Conservation (phyloP, 495 filamentous ascomycete genomes). For the Penicillium psychrofluorescens region DNA sequence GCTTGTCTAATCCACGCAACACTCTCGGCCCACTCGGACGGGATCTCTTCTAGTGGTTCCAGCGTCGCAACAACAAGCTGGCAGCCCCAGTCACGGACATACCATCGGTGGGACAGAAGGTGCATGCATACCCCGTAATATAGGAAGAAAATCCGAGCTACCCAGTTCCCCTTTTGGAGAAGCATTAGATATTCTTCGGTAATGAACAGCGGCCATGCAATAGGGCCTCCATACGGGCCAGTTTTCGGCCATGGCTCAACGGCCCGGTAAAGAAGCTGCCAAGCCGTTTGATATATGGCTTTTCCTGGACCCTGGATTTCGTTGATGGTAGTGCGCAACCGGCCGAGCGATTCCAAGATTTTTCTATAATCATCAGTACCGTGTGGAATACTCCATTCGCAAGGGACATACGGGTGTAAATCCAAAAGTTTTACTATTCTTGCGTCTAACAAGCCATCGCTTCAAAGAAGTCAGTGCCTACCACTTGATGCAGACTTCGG, state of each 20-base stretch:
- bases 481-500: too few species aligned
- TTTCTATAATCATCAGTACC: slow-evolving; percentile 4
- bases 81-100: slow-evolving; percentile 28
- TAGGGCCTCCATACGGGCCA: slow-evolving; percentile 23
- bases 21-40: slow-evolving; percentile 22
- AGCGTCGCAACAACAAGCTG: slow-evolving; percentile 27
- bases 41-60: slow-evolving; percentile 21
- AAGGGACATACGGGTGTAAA: slow-evolving; percentile 15
- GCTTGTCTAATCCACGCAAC: slow-evolving; percentile 26
- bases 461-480: neutral
- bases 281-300: slow-evolving; percentile 16
- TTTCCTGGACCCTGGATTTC: slow-evolving; percentile 5
- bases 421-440: slow-evolving; percentile 4
- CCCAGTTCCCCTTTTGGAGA: slow-evolving; percentile 27
- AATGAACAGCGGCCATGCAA: slow-evolving; percentile 32
- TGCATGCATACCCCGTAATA: slow-evolving; percentile 31
- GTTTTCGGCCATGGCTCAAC: slow-evolving; percentile 28
- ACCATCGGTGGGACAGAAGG: slow-evolving; percentile 32
- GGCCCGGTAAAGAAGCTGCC: slow-evolving; percentile 20
- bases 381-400: neutral
- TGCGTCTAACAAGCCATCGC: neutral
- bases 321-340: slow-evolving; percentile 13
- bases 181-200: slow-evolving; percentile 18
- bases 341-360: slow-evolving; percentile 16
- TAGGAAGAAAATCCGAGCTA: slow-evolving; percentile 29